A percentile compares a stretch with the other conserved stretches of the same genome.
These are phyloP conservation scores for Leccinum imitatum DNA, from an alignment of 768 basidiomycete genomes.

Conservation along the genomic window DNA sequence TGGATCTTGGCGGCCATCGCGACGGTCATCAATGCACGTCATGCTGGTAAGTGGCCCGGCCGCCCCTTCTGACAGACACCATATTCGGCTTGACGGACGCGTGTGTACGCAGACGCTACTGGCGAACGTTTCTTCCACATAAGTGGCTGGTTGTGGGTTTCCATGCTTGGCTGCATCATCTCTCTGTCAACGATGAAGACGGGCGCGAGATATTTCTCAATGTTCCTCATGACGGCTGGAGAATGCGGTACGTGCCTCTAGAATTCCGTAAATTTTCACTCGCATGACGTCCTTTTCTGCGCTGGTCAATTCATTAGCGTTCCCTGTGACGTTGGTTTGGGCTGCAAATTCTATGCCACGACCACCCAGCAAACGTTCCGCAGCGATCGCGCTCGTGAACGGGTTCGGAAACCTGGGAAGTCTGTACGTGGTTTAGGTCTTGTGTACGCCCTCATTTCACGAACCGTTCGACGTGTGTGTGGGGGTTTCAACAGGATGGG, in stretches of 20 bases:
- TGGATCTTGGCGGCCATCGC: constrained; percentile 57
- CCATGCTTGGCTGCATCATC: constrained; percentile 61
- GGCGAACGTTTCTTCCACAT: constrained; percentile 70
- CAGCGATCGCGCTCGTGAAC: constrained; percentile 62
- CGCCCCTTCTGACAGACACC: background rate
- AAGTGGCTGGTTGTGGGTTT: constrained; percentile 54
- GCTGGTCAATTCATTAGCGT: constrained; percentile 28
- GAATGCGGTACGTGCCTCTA: constrained; percentile 36
- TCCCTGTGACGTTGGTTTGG: constrained; percentile 53
- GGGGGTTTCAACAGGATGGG: constrained; percentile 43
- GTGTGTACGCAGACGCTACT: constrained; percentile 42
- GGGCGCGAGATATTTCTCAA: constrained; percentile 54
- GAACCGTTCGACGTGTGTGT: background rate
- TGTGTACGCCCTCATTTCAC: background rate
- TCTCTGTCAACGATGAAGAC: constrained; percentile 50
- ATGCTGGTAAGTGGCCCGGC: constrained; percentile 39
- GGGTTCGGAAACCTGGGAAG: constrained; percentile 59
- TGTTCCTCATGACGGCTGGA: constrained; percentile 47
- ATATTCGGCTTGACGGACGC: background rate
- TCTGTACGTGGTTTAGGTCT: constrained; percentile 40
- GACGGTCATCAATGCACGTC: constrained; percentile 49
- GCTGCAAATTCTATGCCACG: constrained; percentile 60
- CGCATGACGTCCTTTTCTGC: background rate
- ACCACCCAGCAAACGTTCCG: constrained; percentile 53
- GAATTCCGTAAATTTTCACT: background rate